Conservation (phyloP, 495 filamentous ascomycete genomes). For the Parmelia sp. region DNA sequence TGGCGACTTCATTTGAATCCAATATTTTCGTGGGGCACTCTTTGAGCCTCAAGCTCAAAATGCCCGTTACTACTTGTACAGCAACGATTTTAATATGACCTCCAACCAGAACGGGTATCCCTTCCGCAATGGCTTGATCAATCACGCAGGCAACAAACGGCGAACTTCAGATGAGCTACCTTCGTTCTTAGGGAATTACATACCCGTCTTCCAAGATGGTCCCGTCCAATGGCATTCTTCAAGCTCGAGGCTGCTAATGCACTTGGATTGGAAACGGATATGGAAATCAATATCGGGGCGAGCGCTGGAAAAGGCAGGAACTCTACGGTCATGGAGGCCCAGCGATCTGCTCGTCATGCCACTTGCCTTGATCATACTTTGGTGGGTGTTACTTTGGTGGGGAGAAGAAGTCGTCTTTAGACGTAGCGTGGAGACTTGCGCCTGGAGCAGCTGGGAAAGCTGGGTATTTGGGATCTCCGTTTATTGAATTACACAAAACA, state of each 20-base stretch:
- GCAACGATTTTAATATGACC: constrained; percentile 13
- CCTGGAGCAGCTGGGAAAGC: constrained; percentile 82
- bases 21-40: not conserved
- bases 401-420: constrained; percentile 76
- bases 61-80: not conserved
- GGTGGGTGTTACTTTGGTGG: constrained; percentile 78
- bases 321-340: constrained; percentile 11
- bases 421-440: constrained; percentile 60
- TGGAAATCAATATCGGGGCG: constrained; percentile 4
- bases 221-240: constrained; percentile 1
- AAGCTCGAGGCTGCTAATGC: not conserved
- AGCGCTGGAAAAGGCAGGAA: not conserved
- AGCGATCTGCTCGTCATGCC: constrained; percentile 38
- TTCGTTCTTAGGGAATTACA: constrained; percentile 14
- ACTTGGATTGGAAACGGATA: not conserved
- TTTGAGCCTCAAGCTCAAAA: not conserved
- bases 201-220: constrained; percentile 17
- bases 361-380: constrained; percentile 61
- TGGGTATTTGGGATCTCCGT: constrained; percentile 59
- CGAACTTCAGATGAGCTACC: constrained; percentile 22
- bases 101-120: constrained; percentile 10
- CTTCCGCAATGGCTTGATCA: constrained; percentile 20
- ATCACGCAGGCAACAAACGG: constrained; percentile 17
- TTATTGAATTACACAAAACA: not conserved
- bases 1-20: not conserved